Base-by-base conservation (phyloP, 441 rosid genomes). In the Omphalea diandra region DNA sequence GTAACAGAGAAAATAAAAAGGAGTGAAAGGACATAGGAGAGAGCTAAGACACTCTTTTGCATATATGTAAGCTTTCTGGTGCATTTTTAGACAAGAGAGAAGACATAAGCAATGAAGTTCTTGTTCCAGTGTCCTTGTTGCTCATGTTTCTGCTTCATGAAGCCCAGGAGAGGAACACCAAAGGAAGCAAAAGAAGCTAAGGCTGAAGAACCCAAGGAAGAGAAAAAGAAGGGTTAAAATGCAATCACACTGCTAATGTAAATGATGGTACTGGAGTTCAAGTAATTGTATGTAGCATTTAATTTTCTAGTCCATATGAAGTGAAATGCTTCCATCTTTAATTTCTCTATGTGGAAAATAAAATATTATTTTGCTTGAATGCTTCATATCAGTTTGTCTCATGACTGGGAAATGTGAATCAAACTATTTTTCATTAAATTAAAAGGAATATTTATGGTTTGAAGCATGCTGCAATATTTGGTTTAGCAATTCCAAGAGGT, bases 101-200 rank as follows among this genome's bases (percentile, higher is more conserved):
- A 18, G 52, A 47, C 27, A n/a, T 56, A 50, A 18, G 70, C n/a
- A 65, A 76, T 90, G 98, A 93, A 93, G 93, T 93, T 93, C 87
- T 81, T 93, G 87, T 93, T 90, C 61, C 98, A 93, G 75, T 93
- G 97, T 58, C 98, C 98, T 33, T 89, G 98, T 47, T 93, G 98
- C 66, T 88, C 97, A 18, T 93, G 98, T 78, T 93, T 93, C 83
- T 93, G 96, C 87, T 90, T 93, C 90, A 47, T 93, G 91, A 93
- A 89, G 87, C 90, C 96, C 44, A 84, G 79, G 84, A 50, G 58
- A 15, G 96, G 89, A 62, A 85, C 84, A 62, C 88, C 95, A 41
- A 93, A 85, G 79, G 77, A 82, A 73, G 80, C 64, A 60, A 75
- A 84, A 78, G 77, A 77, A 68, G 75, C 73, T 11, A 64, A 76